phyloP scores from a whole-genome alignment of 108 stramenopile species.

The Aurantiochytrium sp. region DNA sequence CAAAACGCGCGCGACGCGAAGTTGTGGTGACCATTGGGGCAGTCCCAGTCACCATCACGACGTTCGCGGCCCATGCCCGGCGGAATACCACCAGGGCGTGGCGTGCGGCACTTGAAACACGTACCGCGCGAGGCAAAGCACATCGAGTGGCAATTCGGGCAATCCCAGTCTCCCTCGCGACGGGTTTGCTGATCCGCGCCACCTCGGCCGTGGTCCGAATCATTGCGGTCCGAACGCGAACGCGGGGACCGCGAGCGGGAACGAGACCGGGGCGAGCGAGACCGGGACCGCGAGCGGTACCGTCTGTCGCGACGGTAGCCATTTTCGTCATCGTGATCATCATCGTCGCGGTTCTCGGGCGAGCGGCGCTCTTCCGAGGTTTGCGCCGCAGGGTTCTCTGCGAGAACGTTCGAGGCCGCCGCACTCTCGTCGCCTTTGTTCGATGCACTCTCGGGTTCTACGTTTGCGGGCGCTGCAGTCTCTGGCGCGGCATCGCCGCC shows the following conservation, averaged over 20 bases:
- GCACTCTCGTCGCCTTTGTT: too few species aligned
- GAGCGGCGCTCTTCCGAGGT: too few species aligned
- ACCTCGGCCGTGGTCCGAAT: not conserved
- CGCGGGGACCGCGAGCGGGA: not conserved
- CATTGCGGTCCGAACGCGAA: not conserved
- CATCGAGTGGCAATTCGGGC: not conserved
- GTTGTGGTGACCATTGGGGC: not conserved
- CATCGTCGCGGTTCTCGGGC: not conserved
- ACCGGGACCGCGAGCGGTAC: not conserved
- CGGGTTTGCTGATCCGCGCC: not conserved
- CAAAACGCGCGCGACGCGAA: not conserved
- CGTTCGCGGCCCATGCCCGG: not conserved
- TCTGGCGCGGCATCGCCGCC: not conserved
- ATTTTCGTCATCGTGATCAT: not conserved
- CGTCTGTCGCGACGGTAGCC: not conserved
- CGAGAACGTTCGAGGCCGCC: too few species aligned
- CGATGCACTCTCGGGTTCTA: too few species aligned
- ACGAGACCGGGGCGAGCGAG: not conserved
- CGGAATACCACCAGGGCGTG: not conserved
- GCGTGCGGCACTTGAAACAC: conserved; percentile 10
- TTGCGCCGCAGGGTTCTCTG: too few species aligned
- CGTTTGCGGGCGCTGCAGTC: not conserved
- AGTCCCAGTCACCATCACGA: not conserved
- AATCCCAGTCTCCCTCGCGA: not conserved
- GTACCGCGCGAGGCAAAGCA: not conserved